phyloP scores from a whole-genome alignment of 352 stramenopile genomes.

The Heterotrichella gracilis region DNA sequence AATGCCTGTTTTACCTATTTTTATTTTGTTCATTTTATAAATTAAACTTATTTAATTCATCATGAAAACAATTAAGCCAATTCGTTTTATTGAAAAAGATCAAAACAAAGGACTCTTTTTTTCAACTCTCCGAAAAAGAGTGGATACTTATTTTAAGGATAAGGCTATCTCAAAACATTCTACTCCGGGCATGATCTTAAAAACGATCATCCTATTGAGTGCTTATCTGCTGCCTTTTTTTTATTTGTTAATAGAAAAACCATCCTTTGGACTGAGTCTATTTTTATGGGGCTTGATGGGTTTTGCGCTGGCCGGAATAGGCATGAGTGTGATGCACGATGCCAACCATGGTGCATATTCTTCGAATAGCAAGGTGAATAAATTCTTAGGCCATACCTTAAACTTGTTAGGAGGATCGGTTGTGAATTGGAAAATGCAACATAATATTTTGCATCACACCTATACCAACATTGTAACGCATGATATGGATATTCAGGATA shows the following conservation, averaged over 20 bases:
- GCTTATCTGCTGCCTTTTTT: background rate
- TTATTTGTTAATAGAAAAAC: background rate
- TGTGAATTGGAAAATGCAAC: background rate
- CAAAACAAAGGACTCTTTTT: background rate
- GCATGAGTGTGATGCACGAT: background rate
- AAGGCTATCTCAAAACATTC: background rate
- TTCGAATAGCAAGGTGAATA: background rate
- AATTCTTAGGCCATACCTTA: background rate
- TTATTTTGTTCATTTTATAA: too few species aligned
- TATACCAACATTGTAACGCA: background rate
- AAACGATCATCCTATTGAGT: background rate
- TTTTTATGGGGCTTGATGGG: background rate
- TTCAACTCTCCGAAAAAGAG: slow-evolving; percentile 3
- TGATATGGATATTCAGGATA: background rate
- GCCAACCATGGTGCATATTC: background rate
- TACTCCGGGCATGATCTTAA: background rate
- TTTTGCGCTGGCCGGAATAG: background rate
- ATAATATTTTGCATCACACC: background rate
- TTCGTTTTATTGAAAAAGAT: too few species aligned
- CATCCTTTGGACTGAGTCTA: too few species aligned
- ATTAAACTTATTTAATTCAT: too few species aligned
- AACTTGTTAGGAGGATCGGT: background rate
- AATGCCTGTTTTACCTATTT: too few species aligned
- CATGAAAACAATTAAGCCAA: too few species aligned
- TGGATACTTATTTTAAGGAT: background rate